A percentile compares a stretch with the other conserved stretches of the same genome.
phyloP scores from a whole-genome alignment of 1,284 basidiomycete genomes.

The Microbotryum lychnidis-dioicae region DNA sequence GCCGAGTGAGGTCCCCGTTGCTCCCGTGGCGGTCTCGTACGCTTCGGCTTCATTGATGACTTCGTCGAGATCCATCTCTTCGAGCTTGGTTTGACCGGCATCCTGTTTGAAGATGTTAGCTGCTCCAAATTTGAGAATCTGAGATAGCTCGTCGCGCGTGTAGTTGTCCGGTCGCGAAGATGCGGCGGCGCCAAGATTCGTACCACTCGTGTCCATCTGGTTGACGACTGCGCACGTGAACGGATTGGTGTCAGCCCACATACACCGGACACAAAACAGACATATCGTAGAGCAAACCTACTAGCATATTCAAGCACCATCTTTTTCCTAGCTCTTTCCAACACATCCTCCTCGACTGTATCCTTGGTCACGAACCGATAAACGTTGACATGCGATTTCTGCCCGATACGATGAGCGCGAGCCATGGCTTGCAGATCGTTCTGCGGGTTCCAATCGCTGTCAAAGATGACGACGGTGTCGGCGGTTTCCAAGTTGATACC shows the following conservation, averaged over 20 bases:
- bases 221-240: slow-evolving; percentile 67
- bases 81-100: slow-evolving; percentile 86
- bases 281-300: slow-evolving; percentile 46
- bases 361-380: slow-evolving; percentile 97
- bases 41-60: slow-evolving; percentile 94
- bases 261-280: neutral
- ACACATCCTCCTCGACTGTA: slow-evolving; percentile 97
- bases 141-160: slow-evolving; percentile 93
- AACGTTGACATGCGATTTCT: slow-evolving; percentile 96
- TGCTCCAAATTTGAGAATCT: slow-evolving; percentile 98
- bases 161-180: slow-evolving; percentile 80
- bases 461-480: slow-evolving; percentile 98
- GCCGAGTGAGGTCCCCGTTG: slow-evolving; percentile 75
- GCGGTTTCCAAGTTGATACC: slow-evolving; percentile 97
- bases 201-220: slow-evolving; percentile 98
- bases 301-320: slow-evolving; percentile 99
- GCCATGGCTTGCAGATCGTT: slow-evolving; percentile 99
- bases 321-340: slow-evolving; percentile 97
- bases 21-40: slow-evolving; percentile 71
- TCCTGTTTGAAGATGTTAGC: slow-evolving; percentile 99
- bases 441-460: slow-evolving; percentile 77
- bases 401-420: slow-evolving; percentile 89
- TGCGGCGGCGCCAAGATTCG: slow-evolving; percentile 68
- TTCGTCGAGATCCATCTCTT: slow-evolving; percentile 98
- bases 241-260: slow-evolving; percentile 12